Conservation (phyloP, 257 asterid genomes). For the Leonotis leonurus region DNA sequence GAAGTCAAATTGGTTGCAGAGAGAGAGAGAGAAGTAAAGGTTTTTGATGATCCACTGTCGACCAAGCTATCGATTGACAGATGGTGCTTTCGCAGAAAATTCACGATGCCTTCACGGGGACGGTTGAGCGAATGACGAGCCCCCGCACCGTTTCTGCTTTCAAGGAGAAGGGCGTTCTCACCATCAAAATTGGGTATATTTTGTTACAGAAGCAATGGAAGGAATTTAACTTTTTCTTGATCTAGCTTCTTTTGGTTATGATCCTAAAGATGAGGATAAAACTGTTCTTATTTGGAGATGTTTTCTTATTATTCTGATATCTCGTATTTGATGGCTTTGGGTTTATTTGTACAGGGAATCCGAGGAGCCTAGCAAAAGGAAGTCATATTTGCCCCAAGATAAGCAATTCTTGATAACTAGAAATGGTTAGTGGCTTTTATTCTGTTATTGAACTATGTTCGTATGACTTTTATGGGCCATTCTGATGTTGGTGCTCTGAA, state of each 20-base stretch:
- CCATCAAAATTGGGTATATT: too few species aligned
- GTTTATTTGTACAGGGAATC: conserved; percentile 65
- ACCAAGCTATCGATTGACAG: too few species aligned
- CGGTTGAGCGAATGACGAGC: conserved; percentile 85
- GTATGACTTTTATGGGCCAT: not conserved
- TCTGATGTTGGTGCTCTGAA: not conserved
- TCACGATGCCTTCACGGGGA: conserved; percentile 84
- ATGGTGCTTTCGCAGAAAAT: conserved; percentile 76
- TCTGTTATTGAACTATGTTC: conserved; percentile 4
- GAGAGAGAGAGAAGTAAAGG: too few species aligned
- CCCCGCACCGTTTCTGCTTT: conserved; percentile 95
- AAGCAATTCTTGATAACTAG: conserved; percentile 90
- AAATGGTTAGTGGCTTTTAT: conserved; percentile 52
- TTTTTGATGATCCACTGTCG: too few species aligned
- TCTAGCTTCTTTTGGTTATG: not conserved
- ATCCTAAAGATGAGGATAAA: not conserved
- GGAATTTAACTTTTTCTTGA: not conserved
- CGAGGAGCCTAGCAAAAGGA: conserved; percentile 92
- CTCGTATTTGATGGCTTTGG: conserved; percentile 4
- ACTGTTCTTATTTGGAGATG: conserved; percentile 3
- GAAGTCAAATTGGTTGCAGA: too few species aligned
- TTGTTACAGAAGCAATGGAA: too few species aligned
- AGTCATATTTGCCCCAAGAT: conserved; percentile 84
- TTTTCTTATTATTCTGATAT: not conserved
- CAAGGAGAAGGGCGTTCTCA: conserved; percentile 95